Evolutionary conservation across 2,329 filamentous ascomycete genomes (phyloP).

Genomic region (Colletotrichum higginsianum): DNA sequence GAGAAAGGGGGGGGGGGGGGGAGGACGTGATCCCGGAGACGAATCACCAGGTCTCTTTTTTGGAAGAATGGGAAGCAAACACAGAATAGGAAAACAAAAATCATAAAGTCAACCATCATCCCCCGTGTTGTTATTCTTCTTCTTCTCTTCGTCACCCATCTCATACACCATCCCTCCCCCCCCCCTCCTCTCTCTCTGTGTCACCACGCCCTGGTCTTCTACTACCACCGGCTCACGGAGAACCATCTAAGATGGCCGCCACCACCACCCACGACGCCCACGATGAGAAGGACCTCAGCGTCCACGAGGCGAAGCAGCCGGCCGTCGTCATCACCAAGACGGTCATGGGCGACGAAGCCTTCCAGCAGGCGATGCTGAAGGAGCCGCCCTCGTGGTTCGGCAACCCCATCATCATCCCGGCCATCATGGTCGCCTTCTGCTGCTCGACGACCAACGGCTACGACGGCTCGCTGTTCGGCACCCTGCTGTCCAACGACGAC

Average conservation of each 20-base stretch:
- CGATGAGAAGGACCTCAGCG: constrained; percentile 13
- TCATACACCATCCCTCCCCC: not conserved
- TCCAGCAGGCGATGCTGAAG: constrained; percentile 50
- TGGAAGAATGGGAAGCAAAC: too few relatives aligned
- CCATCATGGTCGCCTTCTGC: constrained; percentile 48
- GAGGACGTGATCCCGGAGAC: too few relatives aligned
- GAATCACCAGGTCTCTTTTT: too few relatives aligned
- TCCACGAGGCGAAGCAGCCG: constrained; percentile 6
- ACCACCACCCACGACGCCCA: not conserved
- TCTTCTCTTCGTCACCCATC: not conserved
- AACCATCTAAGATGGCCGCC: constrained; percentile 16
- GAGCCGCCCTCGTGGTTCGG: constrained; percentile 47
- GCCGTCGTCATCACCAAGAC: constrained; percentile 30
- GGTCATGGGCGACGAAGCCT: constrained; percentile 31
- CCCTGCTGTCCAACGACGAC: constrained; percentile 66
- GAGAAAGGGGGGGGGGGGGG: too few relatives aligned
- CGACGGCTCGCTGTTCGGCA: constrained; percentile 68
- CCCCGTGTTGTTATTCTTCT: not conserved
- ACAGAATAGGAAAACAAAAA: too few relatives aligned
- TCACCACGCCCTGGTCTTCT: too few relatives aligned
- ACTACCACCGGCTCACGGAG: not conserved
- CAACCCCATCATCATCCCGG: constrained; percentile 44
- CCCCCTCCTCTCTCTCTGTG: too few relatives aligned
- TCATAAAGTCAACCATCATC: not conserved
- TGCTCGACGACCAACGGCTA: constrained; percentile 50